A percentile compares a stretch with the other conserved stretches of the same genome.
These are phyloP conservation scores for Fusarium sp. DNA, from an alignment of 2,329 filamentous ascomycete genomes.

Conservation along the genomic window DNA sequence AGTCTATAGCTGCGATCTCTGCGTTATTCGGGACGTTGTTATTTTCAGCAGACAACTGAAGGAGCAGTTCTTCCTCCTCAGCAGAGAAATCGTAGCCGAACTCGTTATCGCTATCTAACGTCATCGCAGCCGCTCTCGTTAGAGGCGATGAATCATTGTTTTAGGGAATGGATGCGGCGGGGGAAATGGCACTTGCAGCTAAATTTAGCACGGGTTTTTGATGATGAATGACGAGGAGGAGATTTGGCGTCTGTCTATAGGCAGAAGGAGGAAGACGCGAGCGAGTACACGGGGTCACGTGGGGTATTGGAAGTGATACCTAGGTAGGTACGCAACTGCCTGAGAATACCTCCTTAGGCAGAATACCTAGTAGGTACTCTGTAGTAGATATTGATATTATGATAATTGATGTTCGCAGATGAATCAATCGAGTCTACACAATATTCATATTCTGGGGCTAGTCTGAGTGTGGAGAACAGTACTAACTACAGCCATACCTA, in stretches of 20 bases:
- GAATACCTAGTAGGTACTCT: neutral
- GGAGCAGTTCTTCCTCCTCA: slow-evolving; percentile 55
- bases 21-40: slow-evolving; percentile 11
- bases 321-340: slow-evolving; percentile 7
- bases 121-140: slow-evolving; percentile 21
- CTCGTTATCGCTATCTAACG: slow-evolving; percentile 50
- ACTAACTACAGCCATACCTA: neutral
- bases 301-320: neutral
- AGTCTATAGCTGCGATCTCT: slow-evolving; percentile 30
- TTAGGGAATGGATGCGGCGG: neutral
- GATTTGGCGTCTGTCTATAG: slow-evolving; percentile 1
- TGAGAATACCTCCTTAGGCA: neutral
- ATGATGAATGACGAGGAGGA: slow-evolving; percentile 3
- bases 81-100: slow-evolving; percentile 57
- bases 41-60: slow-evolving; percentile 46
- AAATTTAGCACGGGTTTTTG: slow-evolving; percentile 1
- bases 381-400: neutral
- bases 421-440: neutral
- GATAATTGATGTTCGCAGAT: neutral
- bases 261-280: slow-evolving; percentile 15
- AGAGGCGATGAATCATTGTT: slow-evolving; percentile 36
- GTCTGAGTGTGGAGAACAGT: neutral
- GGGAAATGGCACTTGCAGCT: slow-evolving; percentile 5
- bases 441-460: neutral
- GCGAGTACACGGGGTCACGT: slow-evolving; percentile 39